Evolutionary conservation across 2,329 filamentous ascomycete species (phyloP), one percentile per base, ranked within the genome.

Genomic region (Scedosporium apiospermum): DNA sequence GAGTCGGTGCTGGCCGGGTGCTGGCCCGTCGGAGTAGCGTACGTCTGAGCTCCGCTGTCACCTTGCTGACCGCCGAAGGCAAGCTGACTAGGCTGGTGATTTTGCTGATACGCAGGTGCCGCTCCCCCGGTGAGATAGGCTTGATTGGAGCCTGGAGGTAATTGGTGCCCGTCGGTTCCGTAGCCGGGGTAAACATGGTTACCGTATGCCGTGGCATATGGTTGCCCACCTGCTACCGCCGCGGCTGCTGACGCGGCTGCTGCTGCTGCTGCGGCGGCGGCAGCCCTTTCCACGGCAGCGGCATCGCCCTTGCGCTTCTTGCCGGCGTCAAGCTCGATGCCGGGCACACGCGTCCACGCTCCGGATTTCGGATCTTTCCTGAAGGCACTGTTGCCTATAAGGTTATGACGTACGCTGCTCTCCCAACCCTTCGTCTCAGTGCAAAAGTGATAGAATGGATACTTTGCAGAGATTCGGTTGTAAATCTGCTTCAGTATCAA

Each of bases 361-460:
- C 81, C 78, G 1, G 80, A 82, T 30, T 78, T 77, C 44, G 84
- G 81, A 64, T 82, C 79, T 70, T 86, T 86, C 65, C 76, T 77
- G 69, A 86, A 86, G 6, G 82, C 83, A 66, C 82, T 80, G 69
- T 86, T 86, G 2, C 82, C 83, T 66, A 86, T 84, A 30, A 86
- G 76, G 63, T 86, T 86, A 67, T 86, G 83, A 0, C 83, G 80
- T n/a, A 86, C 83, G 67, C 82, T 86, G 66, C 83, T 86, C 70
- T 86, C 83, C 83, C 83, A 86, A n/a, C 83, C 83, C 69, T 85
- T 86, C 5, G 83, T 86, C 68, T 84, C 82, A 18, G 82, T 82
- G 62, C 76, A 77, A 67, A 86, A 86, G 66, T 80, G 82, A 66
- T 83, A 86, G 76, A 80, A 85, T 9, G 82, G 82, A 66, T 85